Evolutionary conservation across 345 rosid genomes (phyloP).

Genomic region (Gossypium mustelinum): DNA sequence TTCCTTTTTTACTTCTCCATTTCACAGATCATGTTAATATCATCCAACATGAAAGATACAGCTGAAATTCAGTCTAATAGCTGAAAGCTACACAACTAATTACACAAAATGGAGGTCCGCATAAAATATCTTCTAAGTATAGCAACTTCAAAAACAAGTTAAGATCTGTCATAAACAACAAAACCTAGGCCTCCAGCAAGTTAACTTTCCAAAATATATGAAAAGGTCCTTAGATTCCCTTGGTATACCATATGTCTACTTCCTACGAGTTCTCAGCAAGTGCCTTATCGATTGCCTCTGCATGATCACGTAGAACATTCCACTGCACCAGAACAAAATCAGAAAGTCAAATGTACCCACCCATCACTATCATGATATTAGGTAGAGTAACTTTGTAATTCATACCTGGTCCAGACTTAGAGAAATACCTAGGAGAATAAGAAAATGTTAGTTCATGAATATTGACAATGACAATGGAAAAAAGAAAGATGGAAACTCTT

Average conservation of each 20-base stretch:
- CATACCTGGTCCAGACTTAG: conserved; percentile 78
- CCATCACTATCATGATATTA: neutral
- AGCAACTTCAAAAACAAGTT: neutral
- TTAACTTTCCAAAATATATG: neutral
- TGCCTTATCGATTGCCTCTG: conserved; percentile 50
- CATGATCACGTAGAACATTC: conserved; percentile 47
- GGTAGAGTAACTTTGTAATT: neutral
- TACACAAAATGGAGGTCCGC: conserved; percentile 1
- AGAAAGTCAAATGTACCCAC: neutral
- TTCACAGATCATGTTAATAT: conserved; percentile 1
- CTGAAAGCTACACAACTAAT: neutral
- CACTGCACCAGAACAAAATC: conserved; percentile 31
- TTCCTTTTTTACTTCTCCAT: neutral
- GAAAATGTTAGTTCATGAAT: conserved; percentile 1
- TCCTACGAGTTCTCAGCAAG: conserved; percentile 35
- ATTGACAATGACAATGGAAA: neutral
- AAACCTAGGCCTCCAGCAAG: neutral
- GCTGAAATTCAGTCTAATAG: neutral
- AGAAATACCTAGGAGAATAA: conserved; percentile 54
- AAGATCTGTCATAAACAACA: neutral
- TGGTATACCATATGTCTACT: neutral
- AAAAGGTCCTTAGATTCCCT: neutral
- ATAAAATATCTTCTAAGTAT: neutral
- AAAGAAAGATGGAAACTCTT: neutral
- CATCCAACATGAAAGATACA: neutral